A percentile compares a stretch with the other conserved stretches of the same genome.
phyloP scores from a whole-genome alignment of 2,329 filamentous ascomycete genomes.

The Colletotrichum graminicola region DNA sequence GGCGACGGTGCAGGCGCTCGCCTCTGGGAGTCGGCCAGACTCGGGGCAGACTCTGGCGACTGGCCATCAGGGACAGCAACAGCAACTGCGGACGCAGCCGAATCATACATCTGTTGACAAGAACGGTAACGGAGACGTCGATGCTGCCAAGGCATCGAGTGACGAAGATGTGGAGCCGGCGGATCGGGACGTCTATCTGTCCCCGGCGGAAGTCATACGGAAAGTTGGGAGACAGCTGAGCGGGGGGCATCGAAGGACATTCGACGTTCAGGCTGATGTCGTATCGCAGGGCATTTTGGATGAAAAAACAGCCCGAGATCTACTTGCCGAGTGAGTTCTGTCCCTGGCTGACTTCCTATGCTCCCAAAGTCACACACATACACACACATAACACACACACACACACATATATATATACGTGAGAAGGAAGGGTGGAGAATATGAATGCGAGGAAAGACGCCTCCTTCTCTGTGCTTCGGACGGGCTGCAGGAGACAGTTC shows the following conservation, averaged over 20 bases:
- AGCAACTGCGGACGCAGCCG: neutral
- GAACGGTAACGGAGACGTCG: neutral
- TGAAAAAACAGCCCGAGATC: conserved; percentile 26
- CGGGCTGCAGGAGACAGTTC: neutral
- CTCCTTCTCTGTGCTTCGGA: neutral
- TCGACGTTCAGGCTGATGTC: conserved; percentile 33
- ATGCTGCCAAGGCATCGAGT: neutral
- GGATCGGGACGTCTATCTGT: conserved; percentile 35
- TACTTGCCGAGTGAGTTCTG: conserved; percentile 30
- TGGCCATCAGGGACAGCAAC: conserved; percentile 8
- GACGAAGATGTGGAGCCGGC: conserved; percentile 38
- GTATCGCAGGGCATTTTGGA: conserved; percentile 33
- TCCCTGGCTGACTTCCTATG: neutral
- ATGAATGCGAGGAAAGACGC: neutral
- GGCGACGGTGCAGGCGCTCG: conserved; percentile 34
- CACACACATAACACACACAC: no score
- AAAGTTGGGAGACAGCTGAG: conserved; percentile 39
- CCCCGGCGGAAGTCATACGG: conserved; percentile 36
- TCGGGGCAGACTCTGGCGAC: neutral
- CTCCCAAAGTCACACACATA: neutral
- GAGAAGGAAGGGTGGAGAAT: neutral
- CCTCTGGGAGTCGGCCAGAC: conserved; percentile 24
- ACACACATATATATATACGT: neutral
- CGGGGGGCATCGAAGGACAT: conserved; percentile 32
- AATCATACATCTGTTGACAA: neutral